Conservation (phyloP, 2,329 filamentous ascomycete species). For the Tolypocladium capitatum region DNA sequence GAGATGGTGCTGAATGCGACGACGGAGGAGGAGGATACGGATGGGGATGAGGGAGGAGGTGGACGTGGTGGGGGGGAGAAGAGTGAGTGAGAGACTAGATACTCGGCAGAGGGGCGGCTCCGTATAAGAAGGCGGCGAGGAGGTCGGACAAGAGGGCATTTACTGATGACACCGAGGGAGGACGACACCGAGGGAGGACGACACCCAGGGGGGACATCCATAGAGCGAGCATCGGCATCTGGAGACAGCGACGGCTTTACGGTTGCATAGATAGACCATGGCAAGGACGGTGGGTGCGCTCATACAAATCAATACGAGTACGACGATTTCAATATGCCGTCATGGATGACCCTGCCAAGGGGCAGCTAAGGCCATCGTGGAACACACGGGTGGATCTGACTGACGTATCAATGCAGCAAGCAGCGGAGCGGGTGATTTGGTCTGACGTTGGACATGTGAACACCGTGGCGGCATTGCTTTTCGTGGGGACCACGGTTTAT, state of each 20-base stretch:
- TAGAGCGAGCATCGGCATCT: neutral
- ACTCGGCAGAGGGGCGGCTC: too few species aligned
- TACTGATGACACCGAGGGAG: neutral
- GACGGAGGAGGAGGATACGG: constrained; percentile 26
- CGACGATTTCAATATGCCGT: too few species aligned
- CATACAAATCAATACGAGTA: too few species aligned
- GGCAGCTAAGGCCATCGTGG: too few species aligned
- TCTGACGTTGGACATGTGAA: constrained; percentile 15
- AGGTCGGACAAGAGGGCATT: neutral
- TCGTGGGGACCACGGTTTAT: constrained; percentile 17
- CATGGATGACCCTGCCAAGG: too few species aligned
- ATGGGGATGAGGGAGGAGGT: constrained; percentile 14
- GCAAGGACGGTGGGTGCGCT: too few species aligned
- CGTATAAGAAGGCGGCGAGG: neutral
- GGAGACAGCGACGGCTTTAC: neutral
- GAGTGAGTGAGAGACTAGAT: neutral
- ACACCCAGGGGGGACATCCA: neutral
- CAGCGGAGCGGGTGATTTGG: too few species aligned
- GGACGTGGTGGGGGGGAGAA: neutral
- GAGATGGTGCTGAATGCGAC: constrained; percentile 18
- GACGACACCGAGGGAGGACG: neutral
- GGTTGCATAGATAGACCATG: neutral
- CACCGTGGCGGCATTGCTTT: constrained; percentile 18
- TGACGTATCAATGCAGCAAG: too few species aligned
- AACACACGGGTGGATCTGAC: too few species aligned